These are phyloP conservation scores for Aspergillus leporis DNA, from an alignment of 495 filamentous ascomycete genomes.

Conservation along the genomic window DNA sequence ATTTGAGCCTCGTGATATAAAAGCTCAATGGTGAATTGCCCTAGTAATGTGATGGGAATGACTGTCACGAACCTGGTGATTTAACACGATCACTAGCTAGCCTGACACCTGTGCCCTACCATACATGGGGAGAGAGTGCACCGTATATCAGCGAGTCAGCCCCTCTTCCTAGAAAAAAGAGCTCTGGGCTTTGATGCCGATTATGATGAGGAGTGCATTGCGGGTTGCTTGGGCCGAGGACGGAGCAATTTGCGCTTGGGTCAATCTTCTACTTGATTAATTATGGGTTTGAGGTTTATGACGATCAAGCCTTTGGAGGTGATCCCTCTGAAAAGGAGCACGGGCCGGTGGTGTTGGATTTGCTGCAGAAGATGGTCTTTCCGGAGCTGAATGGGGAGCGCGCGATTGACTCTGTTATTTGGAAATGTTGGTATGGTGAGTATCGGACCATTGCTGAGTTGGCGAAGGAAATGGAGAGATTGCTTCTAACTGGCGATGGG, in stretches of 20 bases:
- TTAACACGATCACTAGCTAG: too few species aligned
- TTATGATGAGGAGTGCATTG: too few species aligned
- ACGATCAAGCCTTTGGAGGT: slow-evolving; percentile 24
- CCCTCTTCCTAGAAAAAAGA: too few species aligned
- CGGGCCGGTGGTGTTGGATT: slow-evolving; percentile 32
- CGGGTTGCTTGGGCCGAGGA: slow-evolving; percentile 29
- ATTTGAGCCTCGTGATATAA: too few species aligned
- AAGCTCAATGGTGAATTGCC: too few species aligned
- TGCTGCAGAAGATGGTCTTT: slow-evolving; percentile 37
- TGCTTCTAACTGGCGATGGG: background rate
- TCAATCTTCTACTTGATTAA: slow-evolving; percentile 39
- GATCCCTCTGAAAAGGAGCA: slow-evolving; percentile 31
- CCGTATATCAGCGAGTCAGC: too few species aligned
- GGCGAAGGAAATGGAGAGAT: slow-evolving; percentile 24
- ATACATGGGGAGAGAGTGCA: too few species aligned
- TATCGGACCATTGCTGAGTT: slow-evolving; percentile 32
- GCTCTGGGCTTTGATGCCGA: too few species aligned
- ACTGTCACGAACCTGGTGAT: too few species aligned
- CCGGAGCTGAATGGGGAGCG: slow-evolving; percentile 34
- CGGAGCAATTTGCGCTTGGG: slow-evolving; percentile 41
- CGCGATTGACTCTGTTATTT: slow-evolving; percentile 37
- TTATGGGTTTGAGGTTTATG: slow-evolving; percentile 25
- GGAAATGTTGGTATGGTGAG: slow-evolving; percentile 40
- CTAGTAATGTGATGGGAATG: too few species aligned
- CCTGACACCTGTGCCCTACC: too few species aligned